Percentiles rank a stretch among this genome's conserved stretches.
Evolutionary conservation across 768 basidiomycete genomes (phyloP).

Genomic region (Phylloporus arenicola): DNA sequence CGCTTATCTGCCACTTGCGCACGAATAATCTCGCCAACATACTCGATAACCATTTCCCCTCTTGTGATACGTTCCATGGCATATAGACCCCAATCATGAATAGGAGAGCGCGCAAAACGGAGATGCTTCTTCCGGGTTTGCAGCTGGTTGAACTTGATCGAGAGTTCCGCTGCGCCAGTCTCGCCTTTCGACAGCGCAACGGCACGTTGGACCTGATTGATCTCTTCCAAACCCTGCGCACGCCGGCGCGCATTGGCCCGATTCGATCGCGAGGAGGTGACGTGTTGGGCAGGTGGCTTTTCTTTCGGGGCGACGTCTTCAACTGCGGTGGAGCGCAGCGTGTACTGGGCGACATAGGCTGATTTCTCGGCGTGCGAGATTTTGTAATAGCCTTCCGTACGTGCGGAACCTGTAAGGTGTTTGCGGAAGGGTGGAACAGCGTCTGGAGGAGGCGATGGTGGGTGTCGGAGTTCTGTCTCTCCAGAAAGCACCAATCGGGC

Average conservation of each 20-base stretch:
- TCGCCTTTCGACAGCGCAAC: constrained; percentile 73
- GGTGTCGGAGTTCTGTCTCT: constrained; percentile 20
- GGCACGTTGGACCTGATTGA: constrained; percentile 83
- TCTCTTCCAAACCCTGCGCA: constrained; percentile 90
- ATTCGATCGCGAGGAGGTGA: constrained; percentile 80
- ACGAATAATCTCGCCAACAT: constrained; percentile 95
- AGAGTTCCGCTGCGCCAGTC: constrained; percentile 60
- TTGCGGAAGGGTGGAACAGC: constrained; percentile 56
- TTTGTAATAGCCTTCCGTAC: constrained; percentile 94
- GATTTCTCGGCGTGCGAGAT: constrained; percentile 90
- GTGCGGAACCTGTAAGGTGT: constrained; percentile 80
- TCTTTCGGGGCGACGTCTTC: constrained; percentile 36
- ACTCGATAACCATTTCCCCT: constrained; percentile 99
- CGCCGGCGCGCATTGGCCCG: constrained; percentile 89
- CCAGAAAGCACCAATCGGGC: constrained; percentile 38
- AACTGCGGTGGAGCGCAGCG: constrained; percentile 49
- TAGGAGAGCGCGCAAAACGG: constrained; percentile 89
- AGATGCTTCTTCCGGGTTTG: constrained; percentile 98
- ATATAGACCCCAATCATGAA: constrained; percentile 98
- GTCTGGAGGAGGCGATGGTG: constrained; percentile 34
- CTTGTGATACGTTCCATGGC: constrained; percentile 92
- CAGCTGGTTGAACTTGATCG: constrained; percentile 98
- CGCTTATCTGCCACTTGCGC: constrained; percentile 94
- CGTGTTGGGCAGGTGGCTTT: constrained; percentile 46
- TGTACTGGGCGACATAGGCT: constrained; percentile 86